A percentile compares a stretch with the other conserved stretches of the same genome.
Evolutionary conservation across 306 rosid genomes (phyloP).

Genomic region (Begonia loranthoides): DNA sequence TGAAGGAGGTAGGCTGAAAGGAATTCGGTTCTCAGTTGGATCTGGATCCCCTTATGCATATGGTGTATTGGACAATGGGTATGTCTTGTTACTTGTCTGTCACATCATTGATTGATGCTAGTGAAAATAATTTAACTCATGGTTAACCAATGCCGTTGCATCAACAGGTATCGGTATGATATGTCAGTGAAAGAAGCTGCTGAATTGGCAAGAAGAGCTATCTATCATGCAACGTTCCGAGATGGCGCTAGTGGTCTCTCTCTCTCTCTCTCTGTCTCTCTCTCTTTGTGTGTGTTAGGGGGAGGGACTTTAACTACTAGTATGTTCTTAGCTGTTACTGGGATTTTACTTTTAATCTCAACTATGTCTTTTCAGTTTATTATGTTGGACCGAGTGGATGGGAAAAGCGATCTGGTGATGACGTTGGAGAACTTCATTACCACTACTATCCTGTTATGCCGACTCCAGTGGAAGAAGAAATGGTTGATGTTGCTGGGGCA

Average conservation of each 20-base stretch:
- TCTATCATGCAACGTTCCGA: slow-evolving; percentile 90
- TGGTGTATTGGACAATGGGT: slow-evolving; percentile 90
- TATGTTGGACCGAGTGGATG: slow-evolving; percentile 73
- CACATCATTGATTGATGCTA: not conserved
- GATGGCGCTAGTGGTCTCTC: slow-evolving; percentile 83
- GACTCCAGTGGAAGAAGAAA: slow-evolving; percentile 77
- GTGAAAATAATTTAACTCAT: not conserved
- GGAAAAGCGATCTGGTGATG: slow-evolving; percentile 88
- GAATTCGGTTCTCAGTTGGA: slow-evolving; percentile 87
- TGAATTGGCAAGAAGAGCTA: slow-evolving; percentile 75
- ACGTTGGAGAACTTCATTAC: slow-evolving; percentile 82
- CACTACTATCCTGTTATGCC: slow-evolving; percentile 50
- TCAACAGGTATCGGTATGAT: slow-evolving; percentile 59
- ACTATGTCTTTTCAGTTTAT: slow-evolving; percentile 33
- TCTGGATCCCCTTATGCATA: slow-evolving; percentile 97
- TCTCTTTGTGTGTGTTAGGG: not conserved
- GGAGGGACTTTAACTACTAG: not conserved
- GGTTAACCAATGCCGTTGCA: not conserved
- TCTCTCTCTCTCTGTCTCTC: not conserved
- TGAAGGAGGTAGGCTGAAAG: slow-evolving; percentile 96
- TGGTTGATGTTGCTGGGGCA: slow-evolving; percentile 54
- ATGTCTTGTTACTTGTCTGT: too few relatives aligned
- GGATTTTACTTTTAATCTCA: too few relatives aligned
- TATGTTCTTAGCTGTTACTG: too few relatives aligned
- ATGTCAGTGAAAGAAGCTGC: slow-evolving; percentile 74